phyloP scores from a whole-genome alignment of 148 eudicot species.

The Cornus florida region DNA sequence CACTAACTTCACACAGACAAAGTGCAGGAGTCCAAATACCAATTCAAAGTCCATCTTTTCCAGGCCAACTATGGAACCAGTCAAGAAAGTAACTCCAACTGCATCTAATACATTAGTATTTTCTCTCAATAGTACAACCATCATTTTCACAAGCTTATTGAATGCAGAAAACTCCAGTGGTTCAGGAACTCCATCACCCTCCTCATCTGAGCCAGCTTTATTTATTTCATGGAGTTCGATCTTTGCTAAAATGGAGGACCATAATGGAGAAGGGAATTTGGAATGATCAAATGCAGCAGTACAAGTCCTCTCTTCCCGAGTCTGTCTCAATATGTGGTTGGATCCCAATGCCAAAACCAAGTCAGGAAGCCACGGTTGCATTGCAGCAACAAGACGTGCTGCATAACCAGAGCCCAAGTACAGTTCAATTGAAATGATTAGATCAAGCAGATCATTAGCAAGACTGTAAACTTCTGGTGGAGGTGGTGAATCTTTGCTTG shows the following conservation, averaged over 20 bases:
- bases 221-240: slow-evolving; percentile 53
- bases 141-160: slow-evolving; percentile 46
- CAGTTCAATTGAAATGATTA: slow-evolving; percentile 57
- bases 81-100: slow-evolving; percentile 51
- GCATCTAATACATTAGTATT: slow-evolving; percentile 59
- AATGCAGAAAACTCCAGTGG: slow-evolving; percentile 52
- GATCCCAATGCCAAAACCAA: slow-evolving; percentile 74
- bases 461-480: slow-evolving; percentile 43
- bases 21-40: slow-evolving; percentile 59
- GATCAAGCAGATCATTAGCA: slow-evolving; percentile 61
- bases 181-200: slow-evolving; percentile 26
- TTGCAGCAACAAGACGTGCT: slow-evolving; percentile 44
- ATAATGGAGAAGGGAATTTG: slow-evolving; percentile 41
- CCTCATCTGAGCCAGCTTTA: slow-evolving; percentile 45
- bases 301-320: slow-evolving; percentile 30
- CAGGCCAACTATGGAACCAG: slow-evolving; percentile 38
- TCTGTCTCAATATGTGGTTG: slow-evolving; percentile 35
- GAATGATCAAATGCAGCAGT: slow-evolving; percentile 25
- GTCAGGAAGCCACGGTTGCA: slow-evolving; percentile 87
- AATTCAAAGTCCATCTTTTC: slow-evolving; percentile 56
- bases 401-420: slow-evolving; percentile 68
- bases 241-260: slow-evolving; percentile 63
- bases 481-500: slow-evolving; percentile 38
- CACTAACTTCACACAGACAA: slow-evolving; percentile 53
- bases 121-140: slow-evolving; percentile 39